Conservation (phyloP, 345 rosid species). For the Microthlaspi erraticum region DNA sequence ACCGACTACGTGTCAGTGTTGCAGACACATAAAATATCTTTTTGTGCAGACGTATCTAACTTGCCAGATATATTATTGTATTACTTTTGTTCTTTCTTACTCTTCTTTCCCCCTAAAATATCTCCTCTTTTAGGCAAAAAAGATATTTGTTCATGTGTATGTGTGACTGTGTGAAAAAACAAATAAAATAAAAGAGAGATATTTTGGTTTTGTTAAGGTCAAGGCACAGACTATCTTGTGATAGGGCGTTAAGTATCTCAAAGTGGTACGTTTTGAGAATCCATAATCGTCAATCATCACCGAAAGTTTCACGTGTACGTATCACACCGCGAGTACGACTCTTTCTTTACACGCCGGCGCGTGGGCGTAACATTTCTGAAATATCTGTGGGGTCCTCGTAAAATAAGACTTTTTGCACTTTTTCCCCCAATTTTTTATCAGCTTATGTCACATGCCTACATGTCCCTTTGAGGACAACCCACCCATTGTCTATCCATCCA, state of each 20-base stretch:
- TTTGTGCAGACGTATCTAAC: constrained; percentile 14
- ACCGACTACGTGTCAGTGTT: constrained; percentile 31
- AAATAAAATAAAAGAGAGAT: constrained; percentile 16
- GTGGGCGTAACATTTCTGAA: background rate
- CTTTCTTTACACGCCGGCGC: background rate
- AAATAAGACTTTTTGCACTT: constrained; percentile 19
- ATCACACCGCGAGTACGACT: background rate
- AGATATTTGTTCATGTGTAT: constrained; percentile 33
- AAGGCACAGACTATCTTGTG: constrained; percentile 6
- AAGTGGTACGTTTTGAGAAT: constrained; percentile 12
- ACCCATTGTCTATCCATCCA: constrained; percentile 53
- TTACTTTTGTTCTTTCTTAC: background rate
- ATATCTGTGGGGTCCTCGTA: constrained; percentile 29
- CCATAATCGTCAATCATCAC: background rate
- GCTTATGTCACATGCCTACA: constrained; percentile 49
- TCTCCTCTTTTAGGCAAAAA: constrained; percentile 15
- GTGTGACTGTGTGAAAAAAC: background rate
- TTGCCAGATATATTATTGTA: constrained; percentile 31
- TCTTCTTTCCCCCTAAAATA: constrained; percentile 25
- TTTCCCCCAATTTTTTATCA: constrained; percentile 25
- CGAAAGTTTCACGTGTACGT: constrained; percentile 6
- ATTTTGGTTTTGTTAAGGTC: constrained; percentile 29
- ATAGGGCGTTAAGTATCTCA: constrained; percentile 17
- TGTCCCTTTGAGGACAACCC: constrained; percentile 45
- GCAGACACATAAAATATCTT: constrained; percentile 26